phyloP scores from a whole-genome alignment of 2,329 filamentous ascomycete genomes.

The Akanthomyces dipterigenus region DNA sequence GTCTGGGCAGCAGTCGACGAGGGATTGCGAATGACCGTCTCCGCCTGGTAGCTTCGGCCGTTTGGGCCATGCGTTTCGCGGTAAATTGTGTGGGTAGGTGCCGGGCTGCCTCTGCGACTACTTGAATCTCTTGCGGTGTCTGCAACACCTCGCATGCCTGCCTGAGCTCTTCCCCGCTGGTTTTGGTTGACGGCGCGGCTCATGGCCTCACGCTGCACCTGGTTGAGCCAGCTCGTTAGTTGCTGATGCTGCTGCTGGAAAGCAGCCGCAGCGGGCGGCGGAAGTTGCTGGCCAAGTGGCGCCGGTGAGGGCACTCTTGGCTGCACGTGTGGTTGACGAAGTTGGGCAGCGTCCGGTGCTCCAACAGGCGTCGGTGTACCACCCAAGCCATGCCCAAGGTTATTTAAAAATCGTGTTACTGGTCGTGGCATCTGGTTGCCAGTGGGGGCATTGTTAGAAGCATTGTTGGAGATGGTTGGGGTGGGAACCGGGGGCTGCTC shows the following conservation, averaged over 20 bases:
- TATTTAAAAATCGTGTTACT: background rate
- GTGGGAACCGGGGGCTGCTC: conserved; percentile 18
- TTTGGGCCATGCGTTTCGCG: conserved; percentile 28
- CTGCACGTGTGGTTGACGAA: conserved; percentile 16
- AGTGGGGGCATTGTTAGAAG: conserved; percentile 20
- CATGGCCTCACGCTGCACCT: conserved; percentile 41
- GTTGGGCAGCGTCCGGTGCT: conserved; percentile 15
- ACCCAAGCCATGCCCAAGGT: background rate
- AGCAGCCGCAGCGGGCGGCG: conserved; percentile 16
- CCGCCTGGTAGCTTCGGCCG: conserved; percentile 29
- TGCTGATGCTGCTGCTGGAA: conserved; percentile 31
- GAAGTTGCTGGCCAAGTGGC: conserved; percentile 13
- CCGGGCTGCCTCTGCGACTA: conserved; percentile 24
- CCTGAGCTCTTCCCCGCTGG: conserved; percentile 33
- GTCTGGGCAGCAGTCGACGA: conserved; percentile 14
- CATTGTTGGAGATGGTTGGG: conserved; percentile 21
- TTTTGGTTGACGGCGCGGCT: conserved; percentile 36
- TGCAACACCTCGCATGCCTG: conserved; percentile 35
- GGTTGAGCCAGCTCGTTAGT: conserved; percentile 39
- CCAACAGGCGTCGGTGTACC: conserved; percentile 13
- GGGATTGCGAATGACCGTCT: conserved; percentile 24
- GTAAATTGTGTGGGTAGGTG: conserved; percentile 24
- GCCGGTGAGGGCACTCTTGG: conserved; percentile 7
- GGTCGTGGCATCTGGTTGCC: conserved; percentile 9
- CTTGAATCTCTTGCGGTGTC: conserved; percentile 22